A percentile compares a stretch with the other conserved stretches of the same genome.
These are phyloP conservation scores for Phytophthora boehmeriae DNA, from an alignment of 352 stramenopile genomes.

Conservation along the genomic window DNA sequence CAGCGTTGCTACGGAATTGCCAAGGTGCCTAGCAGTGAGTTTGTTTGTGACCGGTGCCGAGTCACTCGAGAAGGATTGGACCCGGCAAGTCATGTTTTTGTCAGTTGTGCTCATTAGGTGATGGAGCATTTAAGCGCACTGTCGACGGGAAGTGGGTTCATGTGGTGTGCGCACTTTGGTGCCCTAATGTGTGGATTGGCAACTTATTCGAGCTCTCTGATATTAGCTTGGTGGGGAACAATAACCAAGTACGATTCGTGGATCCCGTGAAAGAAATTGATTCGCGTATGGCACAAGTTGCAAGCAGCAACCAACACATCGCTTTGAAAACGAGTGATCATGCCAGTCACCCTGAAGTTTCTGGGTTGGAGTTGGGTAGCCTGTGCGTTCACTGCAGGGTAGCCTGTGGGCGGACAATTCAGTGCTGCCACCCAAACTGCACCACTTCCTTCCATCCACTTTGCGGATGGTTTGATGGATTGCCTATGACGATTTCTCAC, in stretches of 20 bases:
- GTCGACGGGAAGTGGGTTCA: constrained; percentile 90
- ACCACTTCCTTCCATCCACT: constrained; percentile 80
- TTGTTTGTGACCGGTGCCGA: constrained; percentile 88
- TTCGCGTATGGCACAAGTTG: constrained; percentile 35
- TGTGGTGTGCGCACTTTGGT: constrained; percentile 90
- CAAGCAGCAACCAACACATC: constrained; percentile 10
- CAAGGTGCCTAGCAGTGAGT: constrained; percentile 85
- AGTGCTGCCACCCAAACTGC: constrained; percentile 63
- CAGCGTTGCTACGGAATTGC: constrained; percentile 89
- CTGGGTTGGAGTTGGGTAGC: constrained; percentile 33
- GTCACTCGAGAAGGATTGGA: constrained; percentile 59
- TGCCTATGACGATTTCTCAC: constrained; percentile 70
- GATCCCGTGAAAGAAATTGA: constrained; percentile 65
- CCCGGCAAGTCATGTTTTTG: constrained; percentile 73
- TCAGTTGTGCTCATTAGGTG: constrained; percentile 81
- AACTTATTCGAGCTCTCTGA: constrained; percentile 78
- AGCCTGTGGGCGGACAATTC: constrained; percentile 74
- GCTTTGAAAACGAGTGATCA: constrained; percentile 14
- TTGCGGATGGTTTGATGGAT: constrained; percentile 86
- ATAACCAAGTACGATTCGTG: constrained; percentile 52
- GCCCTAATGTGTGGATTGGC: constrained; percentile 85
- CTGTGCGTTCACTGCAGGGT: constrained; percentile 80
- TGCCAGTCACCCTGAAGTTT: constrained; percentile 15
- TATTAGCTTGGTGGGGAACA: constrained; percentile 69
- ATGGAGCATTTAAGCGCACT: constrained; percentile 89